Evolutionary conservation across 2,329 filamentous ascomycete genomes (phyloP).

Genomic region (Hypoxylon sp.): DNA sequence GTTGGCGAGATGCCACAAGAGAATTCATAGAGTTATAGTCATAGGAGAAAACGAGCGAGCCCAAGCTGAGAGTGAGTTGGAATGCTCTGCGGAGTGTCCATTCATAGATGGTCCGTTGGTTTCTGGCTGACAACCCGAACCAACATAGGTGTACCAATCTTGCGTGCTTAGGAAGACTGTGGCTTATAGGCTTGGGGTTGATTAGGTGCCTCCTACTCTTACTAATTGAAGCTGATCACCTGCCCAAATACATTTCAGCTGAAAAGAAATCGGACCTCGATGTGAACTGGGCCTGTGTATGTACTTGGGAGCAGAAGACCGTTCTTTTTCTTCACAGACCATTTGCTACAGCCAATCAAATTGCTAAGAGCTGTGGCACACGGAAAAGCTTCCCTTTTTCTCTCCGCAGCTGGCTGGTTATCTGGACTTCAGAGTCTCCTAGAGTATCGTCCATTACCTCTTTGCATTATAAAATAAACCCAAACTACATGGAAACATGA

Average conservation of each 20-base stretch:
- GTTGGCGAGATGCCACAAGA: constrained; percentile 60
- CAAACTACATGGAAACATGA: too few species aligned
- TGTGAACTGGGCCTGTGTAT: too few species aligned
- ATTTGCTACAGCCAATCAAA: too few species aligned
- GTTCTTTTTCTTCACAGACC: too few species aligned
- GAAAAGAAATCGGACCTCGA: neutral
- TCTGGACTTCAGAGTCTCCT: too few species aligned
- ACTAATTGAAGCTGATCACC: constrained; percentile 11
- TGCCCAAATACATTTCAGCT: neutral
- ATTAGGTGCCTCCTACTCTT: constrained; percentile 10
- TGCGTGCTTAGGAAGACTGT: constrained; percentile 1
- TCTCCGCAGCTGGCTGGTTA: too few species aligned
- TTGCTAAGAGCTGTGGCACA: too few species aligned
- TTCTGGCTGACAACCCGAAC: neutral
- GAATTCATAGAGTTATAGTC: constrained; percentile 39
- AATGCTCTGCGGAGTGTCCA: constrained; percentile 6
- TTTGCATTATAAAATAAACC: too few species aligned
- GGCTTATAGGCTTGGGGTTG: constrained; percentile 2
- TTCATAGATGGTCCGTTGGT: constrained; percentile 6
- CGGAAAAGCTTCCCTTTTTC: too few species aligned
- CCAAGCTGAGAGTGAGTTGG: constrained; percentile 14
- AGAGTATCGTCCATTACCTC: too few species aligned
- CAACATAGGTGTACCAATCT: neutral
- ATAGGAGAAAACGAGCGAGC: constrained; percentile 33
- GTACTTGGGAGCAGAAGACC: neutral